Conservation (phyloP, 2,329 filamentous ascomycete species). For the Hysterium pulicare region DNA sequence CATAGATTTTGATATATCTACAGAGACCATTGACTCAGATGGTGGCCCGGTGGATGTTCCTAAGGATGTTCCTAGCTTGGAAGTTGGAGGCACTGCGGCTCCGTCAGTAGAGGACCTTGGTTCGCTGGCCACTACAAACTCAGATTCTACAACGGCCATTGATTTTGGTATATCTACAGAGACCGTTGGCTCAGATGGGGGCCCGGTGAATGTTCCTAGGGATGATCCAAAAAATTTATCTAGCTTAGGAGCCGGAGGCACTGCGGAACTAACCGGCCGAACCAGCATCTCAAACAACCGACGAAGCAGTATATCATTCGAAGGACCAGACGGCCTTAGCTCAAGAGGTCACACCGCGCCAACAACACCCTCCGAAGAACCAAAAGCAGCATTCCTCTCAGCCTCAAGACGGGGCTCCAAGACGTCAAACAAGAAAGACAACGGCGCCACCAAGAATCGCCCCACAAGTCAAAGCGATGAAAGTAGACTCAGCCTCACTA, state of each 20-base stretch:
- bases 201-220: conserved; percentile 8
- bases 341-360: conserved; percentile 33
- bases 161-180: conserved; percentile 10
- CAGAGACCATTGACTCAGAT: background rate
- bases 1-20: conserved; percentile 10
- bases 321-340: conserved; percentile 27
- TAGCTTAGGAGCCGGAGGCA: conserved; percentile 13
- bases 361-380: conserved; percentile 44
- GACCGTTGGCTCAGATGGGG: background rate
- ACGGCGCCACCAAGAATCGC: conserved; percentile 37
- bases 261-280: conserved; percentile 27
- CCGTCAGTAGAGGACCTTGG: conserved; percentile 27
- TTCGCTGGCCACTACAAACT: conserved; percentile 4
- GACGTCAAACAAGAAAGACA: conserved; percentile 19
- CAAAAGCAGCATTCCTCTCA: conserved; percentile 29
- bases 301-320: conserved; percentile 40
- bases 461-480: conserved; percentile 42
- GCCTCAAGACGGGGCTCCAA: conserved; percentile 31
- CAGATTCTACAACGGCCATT: conserved; percentile 7
- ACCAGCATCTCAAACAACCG: conserved; percentile 36
- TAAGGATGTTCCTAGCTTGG: too few species aligned
- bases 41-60: conserved; percentile 7
- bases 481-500: conserved; percentile 41
- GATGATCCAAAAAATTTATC: too few species aligned
- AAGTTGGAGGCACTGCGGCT: too few species aligned